A percentile compares a stretch with the other conserved stretches of the same genome.
Conservation (phyloP, 176 grass and related monocot genomes). For the Themeda triandra region DNA sequence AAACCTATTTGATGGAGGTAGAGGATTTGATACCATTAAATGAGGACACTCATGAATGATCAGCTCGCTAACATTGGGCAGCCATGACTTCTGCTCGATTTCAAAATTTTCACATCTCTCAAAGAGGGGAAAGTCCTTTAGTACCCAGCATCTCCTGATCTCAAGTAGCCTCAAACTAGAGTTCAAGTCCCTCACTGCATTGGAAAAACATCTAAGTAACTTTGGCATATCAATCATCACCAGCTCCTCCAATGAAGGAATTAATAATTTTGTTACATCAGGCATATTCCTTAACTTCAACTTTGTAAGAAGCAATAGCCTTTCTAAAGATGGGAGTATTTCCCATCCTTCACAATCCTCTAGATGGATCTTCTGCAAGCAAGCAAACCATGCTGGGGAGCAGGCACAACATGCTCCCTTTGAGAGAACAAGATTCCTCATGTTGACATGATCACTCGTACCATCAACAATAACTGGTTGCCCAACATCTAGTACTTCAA, state of each 20-base stretch:
- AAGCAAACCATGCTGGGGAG: background rate
- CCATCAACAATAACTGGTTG: background rate
- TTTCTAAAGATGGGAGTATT: constrained; percentile 10
- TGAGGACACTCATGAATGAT: background rate
- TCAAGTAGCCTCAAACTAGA: background rate
- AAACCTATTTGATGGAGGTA: background rate
- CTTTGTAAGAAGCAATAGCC: constrained; percentile 19
- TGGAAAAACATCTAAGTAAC: constrained; percentile 18
- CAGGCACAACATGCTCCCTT: background rate
- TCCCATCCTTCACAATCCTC: constrained; percentile 5
- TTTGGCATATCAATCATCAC: constrained; percentile 16
- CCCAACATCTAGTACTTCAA: background rate
- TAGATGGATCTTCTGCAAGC: constrained; percentile 5
- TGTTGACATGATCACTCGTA: constrained; percentile 26
- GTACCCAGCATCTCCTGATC: background rate
- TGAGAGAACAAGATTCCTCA: constrained; percentile 18
- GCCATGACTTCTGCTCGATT: constrained; percentile 8
- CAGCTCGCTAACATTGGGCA: background rate
- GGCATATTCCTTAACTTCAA: constrained; percentile 12
- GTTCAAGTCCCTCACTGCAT: background rate
- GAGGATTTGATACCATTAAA: background rate
- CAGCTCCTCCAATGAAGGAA: constrained; percentile 33
- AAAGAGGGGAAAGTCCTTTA: constrained; percentile 13
- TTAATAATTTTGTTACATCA: background rate
- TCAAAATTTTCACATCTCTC: background rate